Evolutionary conservation across 345 rosid species (phyloP).

Genomic region (Zanthoxylum bungeanum): DNA sequence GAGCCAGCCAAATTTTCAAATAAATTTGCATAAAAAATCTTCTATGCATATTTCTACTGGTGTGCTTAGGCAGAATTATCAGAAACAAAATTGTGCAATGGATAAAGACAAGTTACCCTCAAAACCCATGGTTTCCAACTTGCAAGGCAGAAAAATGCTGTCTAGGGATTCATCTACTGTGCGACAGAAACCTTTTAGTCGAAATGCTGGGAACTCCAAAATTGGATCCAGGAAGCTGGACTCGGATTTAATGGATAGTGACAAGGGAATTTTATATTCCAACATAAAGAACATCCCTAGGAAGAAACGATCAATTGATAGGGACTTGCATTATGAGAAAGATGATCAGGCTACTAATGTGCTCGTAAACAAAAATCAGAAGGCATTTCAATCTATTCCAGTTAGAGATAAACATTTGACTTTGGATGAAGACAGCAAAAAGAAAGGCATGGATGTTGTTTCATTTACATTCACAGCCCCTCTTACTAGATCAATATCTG

Average conservation of each 20-base stretch:
- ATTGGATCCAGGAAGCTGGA: constrained; percentile 57
- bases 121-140: constrained; percentile 33
- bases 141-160: constrained; percentile 36
- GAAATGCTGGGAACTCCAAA: constrained; percentile 38
- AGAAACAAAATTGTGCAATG: constrained; percentile 67
- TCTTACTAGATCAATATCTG: constrained; percentile 38
- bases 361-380: constrained; percentile 30
- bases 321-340: constrained; percentile 39
- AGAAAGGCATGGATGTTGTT: constrained; percentile 70
- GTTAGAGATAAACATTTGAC: constrained; percentile 31
- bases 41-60: constrained; percentile 40
- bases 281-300: constrained; percentile 39
- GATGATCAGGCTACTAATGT: constrained; percentile 27
- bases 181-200: constrained; percentile 35
- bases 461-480: constrained; percentile 87
- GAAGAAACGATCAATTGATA: constrained; percentile 65
- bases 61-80: constrained; percentile 79
- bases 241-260: constrained; percentile 31
- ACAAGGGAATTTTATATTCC: constrained; percentile 37
- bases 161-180: constrained; percentile 36
- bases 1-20: constrained; percentile 51
- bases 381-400: constrained; percentile 31
- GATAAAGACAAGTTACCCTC: constrained; percentile 48
- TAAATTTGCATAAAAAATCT: constrained; percentile 47
- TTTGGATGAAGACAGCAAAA: constrained; percentile 58